These are phyloP conservation scores for Capsella rubella DNA, from an alignment of 441 rosid species.

Conservation along the genomic window DNA sequence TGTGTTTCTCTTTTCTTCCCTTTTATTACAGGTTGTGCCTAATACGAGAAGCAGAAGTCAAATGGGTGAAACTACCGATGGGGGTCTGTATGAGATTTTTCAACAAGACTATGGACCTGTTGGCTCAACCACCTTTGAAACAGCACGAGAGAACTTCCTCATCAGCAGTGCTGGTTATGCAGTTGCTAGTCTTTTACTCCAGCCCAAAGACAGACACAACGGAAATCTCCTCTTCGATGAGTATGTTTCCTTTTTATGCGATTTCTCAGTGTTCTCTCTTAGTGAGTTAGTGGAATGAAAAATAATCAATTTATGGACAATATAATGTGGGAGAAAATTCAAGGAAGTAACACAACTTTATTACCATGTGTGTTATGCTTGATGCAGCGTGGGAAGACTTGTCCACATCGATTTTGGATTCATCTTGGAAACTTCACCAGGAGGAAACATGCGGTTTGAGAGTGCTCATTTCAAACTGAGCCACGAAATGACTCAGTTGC, in stretches of 20 bases:
- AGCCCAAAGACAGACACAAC: conserved; percentile 98
- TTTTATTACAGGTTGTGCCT: conserved; percentile 78
- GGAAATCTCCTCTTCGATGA: conserved; percentile 97
- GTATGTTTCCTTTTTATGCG: conserved; percentile 47
- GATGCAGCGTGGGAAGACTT: conserved; percentile 83
- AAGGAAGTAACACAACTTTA: conserved; percentile 4
- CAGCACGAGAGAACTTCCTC: conserved; percentile 93
- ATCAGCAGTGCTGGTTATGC: conserved; percentile 99
- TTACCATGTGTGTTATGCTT: conserved; percentile 27
- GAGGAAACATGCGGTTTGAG: conserved; percentile 97
- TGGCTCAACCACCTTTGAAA: conserved; percentile 86
- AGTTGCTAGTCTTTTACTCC: conserved; percentile 94
- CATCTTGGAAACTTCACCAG: conserved; percentile 95
- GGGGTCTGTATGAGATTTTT: conserved; percentile 95
- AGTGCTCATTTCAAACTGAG: conserved; percentile 99
- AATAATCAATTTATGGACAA: not conserved
- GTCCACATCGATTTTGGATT: conserved; percentile 98
- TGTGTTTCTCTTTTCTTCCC: not conserved
- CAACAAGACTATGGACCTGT: conserved; percentile 98
- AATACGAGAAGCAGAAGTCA: conserved; percentile 95
- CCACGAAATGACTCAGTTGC: conserved; percentile 98
- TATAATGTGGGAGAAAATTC: not conserved
- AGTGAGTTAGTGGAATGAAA: conserved; percentile 2
- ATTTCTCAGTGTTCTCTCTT: not conserved
- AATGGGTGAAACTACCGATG: conserved; percentile 99